phyloP scores from a whole-genome alignment of 306 rosid species.

The Vigna trinervia region DNA sequence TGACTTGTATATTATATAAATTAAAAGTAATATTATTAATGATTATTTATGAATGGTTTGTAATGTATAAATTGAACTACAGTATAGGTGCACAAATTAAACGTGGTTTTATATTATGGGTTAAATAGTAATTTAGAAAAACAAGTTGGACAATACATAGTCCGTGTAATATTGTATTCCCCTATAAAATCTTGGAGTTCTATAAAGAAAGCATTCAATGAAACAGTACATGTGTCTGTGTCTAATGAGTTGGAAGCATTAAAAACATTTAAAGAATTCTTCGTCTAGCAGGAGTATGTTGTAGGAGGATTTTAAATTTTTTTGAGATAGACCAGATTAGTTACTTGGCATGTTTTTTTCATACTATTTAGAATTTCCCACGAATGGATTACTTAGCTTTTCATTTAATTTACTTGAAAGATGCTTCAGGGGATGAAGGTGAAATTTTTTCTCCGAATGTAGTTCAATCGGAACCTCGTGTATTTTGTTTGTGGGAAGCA shows the following conservation, averaged over 20 bases:
- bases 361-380: background rate
- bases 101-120: background rate
- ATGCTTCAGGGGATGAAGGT: background rate
- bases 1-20: background rate
- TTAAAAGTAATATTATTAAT: background rate
- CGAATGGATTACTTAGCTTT: background rate
- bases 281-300: background rate
- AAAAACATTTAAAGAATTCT: background rate
- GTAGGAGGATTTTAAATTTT: background rate
- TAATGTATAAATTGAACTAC: background rate
- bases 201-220: no score
- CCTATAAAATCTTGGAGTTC: no score
- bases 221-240: background rate
- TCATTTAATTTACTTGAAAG: background rate
- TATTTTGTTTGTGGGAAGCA: no score
- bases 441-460: background rate
- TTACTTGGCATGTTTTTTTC: background rate
- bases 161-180: no score
- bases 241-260: background rate
- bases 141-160: background rate
- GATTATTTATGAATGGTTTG: background rate
- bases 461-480: no score
- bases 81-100: background rate
- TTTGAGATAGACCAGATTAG: background rate
- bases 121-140: background rate